Conservation (phyloP, 2,329 filamentous ascomycete genomes). For the Hawksworthiomyces lignivorus region DNA sequence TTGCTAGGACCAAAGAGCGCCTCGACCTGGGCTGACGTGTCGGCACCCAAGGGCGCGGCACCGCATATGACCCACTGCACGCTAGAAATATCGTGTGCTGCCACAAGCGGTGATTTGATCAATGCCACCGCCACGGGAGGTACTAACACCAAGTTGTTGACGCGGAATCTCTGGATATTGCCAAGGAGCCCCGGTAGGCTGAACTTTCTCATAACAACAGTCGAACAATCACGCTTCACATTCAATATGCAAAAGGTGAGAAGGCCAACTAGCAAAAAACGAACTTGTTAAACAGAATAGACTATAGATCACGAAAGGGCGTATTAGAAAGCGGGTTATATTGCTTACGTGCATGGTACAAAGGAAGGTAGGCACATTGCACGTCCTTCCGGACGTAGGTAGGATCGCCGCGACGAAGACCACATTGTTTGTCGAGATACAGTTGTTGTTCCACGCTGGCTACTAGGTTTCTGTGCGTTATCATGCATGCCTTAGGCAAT, state of each 20-base stretch:
- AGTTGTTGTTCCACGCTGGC: conserved; percentile 8
- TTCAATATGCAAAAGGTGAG: background rate
- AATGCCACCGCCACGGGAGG: conserved; percentile 9
- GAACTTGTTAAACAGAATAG: no score
- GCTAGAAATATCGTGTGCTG: conserved; percentile 9
- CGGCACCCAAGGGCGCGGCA: conserved; percentile 9
- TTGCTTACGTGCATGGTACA: conserved; percentile 12
- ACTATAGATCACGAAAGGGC: background rate
- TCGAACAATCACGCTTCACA: background rate
- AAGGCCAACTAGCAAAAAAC: background rate
- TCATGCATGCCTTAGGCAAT: conserved; percentile 11
- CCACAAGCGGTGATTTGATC: conserved; percentile 3
- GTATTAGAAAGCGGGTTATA: background rate
- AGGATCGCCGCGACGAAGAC: background rate
- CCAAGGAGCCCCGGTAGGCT: background rate
- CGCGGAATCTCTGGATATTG: background rate
- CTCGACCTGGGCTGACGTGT: conserved; percentile 3
- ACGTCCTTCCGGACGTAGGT: background rate
- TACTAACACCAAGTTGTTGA: background rate
- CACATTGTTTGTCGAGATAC: background rate
- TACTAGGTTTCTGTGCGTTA: conserved; percentile 11
- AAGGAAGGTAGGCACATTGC: conserved; percentile 9
- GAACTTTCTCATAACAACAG: conserved; percentile 3
- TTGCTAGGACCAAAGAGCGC: conserved; percentile 1
- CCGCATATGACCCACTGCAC: conserved; percentile 2